Percentiles rank a stretch among this genome's conserved stretches.
Conservation (phyloP, 139 green algal genomes). For the Volvox africanus region DNA sequence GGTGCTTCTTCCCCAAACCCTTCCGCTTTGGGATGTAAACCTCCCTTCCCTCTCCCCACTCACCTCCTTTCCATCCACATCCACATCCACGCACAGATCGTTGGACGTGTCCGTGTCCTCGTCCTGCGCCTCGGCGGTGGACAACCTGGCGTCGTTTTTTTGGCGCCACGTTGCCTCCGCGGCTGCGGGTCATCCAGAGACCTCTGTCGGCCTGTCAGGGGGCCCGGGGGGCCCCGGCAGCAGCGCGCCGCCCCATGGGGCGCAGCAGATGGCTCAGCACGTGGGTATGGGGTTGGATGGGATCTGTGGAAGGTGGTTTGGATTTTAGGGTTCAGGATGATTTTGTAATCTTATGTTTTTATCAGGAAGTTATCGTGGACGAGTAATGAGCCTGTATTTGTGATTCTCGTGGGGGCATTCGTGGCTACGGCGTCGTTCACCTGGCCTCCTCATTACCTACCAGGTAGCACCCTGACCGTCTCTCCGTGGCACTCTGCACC, state of each 20-base stretch:
- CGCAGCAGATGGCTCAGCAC: constrained; percentile 52
- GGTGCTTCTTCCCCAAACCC: too few relatives aligned
- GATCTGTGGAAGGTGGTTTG: too few relatives aligned
- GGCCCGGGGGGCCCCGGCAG: constrained; percentile 7
- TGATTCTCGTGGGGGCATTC: too few relatives aligned
- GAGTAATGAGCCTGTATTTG: too few relatives aligned
- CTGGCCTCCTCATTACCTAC: too few relatives aligned
- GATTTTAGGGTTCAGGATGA: too few relatives aligned
- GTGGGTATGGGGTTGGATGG: constrained; percentile 1
- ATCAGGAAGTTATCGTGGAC: too few relatives aligned
- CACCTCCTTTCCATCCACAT: background rate
- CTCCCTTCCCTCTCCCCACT: background rate
- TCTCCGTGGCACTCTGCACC: too few relatives aligned
- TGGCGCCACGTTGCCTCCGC: constrained; percentile 52
- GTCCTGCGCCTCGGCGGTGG: constrained; percentile 89
- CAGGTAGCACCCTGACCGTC: too few relatives aligned
- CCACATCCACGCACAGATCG: background rate
- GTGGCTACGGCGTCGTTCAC: too few relatives aligned
- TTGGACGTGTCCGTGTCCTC: constrained; percentile 80
- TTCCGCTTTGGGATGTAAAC: too few relatives aligned
- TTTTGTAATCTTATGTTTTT: too few relatives aligned
- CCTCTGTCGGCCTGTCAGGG: constrained; percentile 18
- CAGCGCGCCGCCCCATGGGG: background rate
- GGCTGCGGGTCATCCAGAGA: constrained; percentile 31
- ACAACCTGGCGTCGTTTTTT: constrained; percentile 92